Conservation (phyloP, 139 green algal genomes). For the Chlamydomonas eustigma region DNA sequence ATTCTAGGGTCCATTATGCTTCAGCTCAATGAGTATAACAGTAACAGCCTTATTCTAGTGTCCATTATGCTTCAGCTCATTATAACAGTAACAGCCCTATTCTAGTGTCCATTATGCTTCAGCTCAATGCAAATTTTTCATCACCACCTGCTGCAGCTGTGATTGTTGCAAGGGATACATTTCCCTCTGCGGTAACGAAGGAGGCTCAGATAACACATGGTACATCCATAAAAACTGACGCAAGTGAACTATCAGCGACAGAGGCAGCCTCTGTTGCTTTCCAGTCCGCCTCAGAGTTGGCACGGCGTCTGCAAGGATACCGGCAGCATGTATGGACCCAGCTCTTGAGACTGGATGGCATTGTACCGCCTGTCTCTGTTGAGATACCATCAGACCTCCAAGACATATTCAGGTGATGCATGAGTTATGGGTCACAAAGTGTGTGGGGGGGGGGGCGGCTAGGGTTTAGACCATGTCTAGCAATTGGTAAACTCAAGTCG, state of each 20-base stretch:
- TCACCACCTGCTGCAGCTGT: neutral
- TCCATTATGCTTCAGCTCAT: too few relatives aligned
- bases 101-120: too few relatives aligned
- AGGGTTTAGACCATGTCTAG: neutral
- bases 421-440: neutral
- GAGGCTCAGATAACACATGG: neutral
- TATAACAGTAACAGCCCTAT: too few relatives aligned
- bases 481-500: neutral
- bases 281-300: neutral
- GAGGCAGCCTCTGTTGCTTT: neutral
- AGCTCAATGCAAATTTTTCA: too few relatives aligned
- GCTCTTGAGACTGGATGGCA: conserved; percentile 1
- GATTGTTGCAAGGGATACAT: neutral
- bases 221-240: too few relatives aligned
- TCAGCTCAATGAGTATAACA: too few relatives aligned
- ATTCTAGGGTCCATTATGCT: too few relatives aligned
- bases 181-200: neutral
- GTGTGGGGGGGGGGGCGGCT: neutral
- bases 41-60: too few relatives aligned
- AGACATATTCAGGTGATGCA: neutral
- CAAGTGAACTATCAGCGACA: neutral
- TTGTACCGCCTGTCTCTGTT: neutral
- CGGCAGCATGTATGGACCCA: conserved; percentile 2
- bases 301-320: neutral
- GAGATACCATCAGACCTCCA: neutral